Evolutionary conservation across 441 rosid species (phyloP), one percentile per base, ranked within the genome.

Genomic region (Macaranga tanarius): DNA sequence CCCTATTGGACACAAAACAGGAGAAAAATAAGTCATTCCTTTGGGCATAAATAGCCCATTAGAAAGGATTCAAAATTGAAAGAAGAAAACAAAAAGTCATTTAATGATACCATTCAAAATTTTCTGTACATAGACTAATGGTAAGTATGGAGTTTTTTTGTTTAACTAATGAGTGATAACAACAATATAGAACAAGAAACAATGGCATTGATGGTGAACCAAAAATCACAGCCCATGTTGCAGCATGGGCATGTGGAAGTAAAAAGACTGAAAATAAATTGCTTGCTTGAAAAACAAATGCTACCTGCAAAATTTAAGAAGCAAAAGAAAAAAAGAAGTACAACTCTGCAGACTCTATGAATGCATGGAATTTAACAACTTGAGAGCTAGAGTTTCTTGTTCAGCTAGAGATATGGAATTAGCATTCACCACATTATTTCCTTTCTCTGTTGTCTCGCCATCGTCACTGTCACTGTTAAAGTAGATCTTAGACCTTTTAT

Each of bases 311-410:
- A 25, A 12, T 0, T 11, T 5, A 6, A 15, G 5, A 13, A 58
- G 40, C 15, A 26, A 12, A 2, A n/a, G 31, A 42, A 19, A 19
- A 63, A n/a, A 11, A 4, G n/a, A 0, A 2, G 9, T 16, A 48
- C 7, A 1, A 22, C 22, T 17, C 38, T n/a, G 42, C 0, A 6
- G 50, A 23, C 58, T 45, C 81, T 71, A 75, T 5, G 78, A 80
- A 54, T 84, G 82, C 86, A 88, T 84, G 10, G 90, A 82, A 67
- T 76, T 80, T 59, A 92, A 79, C 70, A 92, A 72, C 80, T 84
- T 87, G 54, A 92, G 93, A 61, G 92, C 97, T 74, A 86, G 76
- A 73, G 86, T 90, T 84, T 92, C 96, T 79, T 90, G 97, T 45
- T 90, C 94, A 52, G 84, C 88, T 31, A 88, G 11, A 55, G 95